Evolutionary conservation across 768 basidiomycete genomes (phyloP), one percentile per base, ranked within the genome.

Genomic region (Termitomyces sp.): DNA sequence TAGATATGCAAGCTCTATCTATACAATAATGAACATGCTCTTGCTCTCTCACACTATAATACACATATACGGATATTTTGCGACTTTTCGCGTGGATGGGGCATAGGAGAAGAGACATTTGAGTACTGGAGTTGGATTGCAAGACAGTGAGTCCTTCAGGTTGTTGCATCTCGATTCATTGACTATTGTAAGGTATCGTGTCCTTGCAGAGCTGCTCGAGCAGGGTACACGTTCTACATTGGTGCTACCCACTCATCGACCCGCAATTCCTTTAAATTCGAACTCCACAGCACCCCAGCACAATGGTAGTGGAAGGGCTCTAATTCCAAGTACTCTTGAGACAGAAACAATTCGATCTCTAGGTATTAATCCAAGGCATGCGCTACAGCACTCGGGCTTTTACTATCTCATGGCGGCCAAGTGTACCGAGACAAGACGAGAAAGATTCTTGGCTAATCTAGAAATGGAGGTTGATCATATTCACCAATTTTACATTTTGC

Each of bases 61-160:
- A 81, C 84, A 12, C 97, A 99, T 66, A 80, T 96, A 58, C 83
- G 86, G 35, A 84, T 84, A 59, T 96, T 97, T 62, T 81, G 86
- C 5, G 91, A 94, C 64, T 84, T 99, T 62, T 89, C 90, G 5
- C 75, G 89, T 19, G 87, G 88, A 0, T 98, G 97, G 96, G 91
- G 92, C 8, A 98, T 98, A 54, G 95, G 94, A 15, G 93, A 95
- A 64, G 91, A 94, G 65, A 97, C 92, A 0, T 98, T 91, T 62
- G 97, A 98, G 68, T 98, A 87, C 67, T 98, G 96, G 96, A 91
- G 90, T 62, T 99, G 95, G 96, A 78, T 94, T 54, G 89, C 92
- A 8, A 77, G 94, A 66, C 94, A 97, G 91, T 94, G 64, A 55
- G 88, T 78, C 17, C 10, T 38, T 37, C 42, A 12, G 35, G n/a